Percentiles rank a stretch among this genome's conserved stretches.
Conservation (phyloP, 2,329 filamentous ascomycete species). For the Penicillium sp. region DNA sequence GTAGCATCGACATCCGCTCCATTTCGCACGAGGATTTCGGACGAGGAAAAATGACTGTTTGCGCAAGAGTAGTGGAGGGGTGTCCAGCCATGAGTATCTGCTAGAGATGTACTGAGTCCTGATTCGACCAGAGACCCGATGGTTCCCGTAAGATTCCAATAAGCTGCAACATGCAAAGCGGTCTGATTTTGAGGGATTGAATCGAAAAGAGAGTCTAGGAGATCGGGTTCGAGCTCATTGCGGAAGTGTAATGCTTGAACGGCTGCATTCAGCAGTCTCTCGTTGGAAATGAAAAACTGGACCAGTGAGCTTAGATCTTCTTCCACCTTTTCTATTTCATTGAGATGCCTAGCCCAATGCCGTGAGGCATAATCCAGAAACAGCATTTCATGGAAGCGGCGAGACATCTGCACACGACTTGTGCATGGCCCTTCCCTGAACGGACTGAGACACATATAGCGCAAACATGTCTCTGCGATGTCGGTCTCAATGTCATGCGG, state of each 20-base stretch:
- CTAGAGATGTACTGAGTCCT: not conserved
- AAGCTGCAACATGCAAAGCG: not conserved
- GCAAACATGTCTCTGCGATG: not conserved
- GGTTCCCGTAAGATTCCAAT: not conserved
- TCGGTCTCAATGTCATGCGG: not conserved
- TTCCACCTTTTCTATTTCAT: not conserved
- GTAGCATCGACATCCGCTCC: not conserved
- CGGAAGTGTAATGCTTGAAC: not conserved
- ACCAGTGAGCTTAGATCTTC: not conserved
- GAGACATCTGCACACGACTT: not conserved
- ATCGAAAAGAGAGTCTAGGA: not conserved
- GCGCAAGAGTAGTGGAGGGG: not conserved
- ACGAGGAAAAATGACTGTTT: not conserved
- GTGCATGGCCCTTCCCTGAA: not conserved
- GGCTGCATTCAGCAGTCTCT: not conserved
- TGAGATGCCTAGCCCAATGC: not conserved
- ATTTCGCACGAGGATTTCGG: not conserved
- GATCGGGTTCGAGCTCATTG: not conserved
- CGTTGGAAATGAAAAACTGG: not conserved
- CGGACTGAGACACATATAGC: not conserved
- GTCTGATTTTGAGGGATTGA: not conserved
- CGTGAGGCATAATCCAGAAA: not conserved
- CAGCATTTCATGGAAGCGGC: not conserved
- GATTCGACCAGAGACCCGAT: not conserved
- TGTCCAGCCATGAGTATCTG: not conserved